These are phyloP conservation scores for Phyllosticta capitalensis DNA, from an alignment of 2,329 filamentous ascomycete genomes.

Conservation along the genomic window DNA sequence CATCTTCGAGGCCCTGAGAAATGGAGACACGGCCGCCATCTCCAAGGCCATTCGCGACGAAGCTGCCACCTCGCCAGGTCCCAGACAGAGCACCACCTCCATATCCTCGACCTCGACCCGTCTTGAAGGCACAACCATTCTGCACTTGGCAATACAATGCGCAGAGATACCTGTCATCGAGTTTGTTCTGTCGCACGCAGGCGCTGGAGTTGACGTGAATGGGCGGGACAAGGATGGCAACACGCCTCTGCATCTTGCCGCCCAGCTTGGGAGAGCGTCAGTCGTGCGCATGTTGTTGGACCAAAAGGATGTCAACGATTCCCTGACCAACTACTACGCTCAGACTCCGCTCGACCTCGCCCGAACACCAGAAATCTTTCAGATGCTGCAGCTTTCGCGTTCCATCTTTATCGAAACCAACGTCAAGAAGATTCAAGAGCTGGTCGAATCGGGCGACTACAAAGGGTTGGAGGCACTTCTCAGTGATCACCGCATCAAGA, in stretches of 20 bases:
- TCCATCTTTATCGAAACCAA: constrained; percentile 85
- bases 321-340: constrained; percentile 72
- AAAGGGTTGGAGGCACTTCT: constrained; percentile 68
- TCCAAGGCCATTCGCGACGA: constrained; percentile 72
- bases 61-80: constrained; percentile 27
- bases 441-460: constrained; percentile 66
- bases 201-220: constrained; percentile 68
- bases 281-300: constrained; percentile 79
- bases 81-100: constrained; percentile 44
- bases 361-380: constrained; percentile 88
- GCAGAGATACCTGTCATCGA: constrained; percentile 88
- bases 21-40: constrained; percentile 83
- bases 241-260: constrained; percentile 81
- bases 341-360: constrained; percentile 82
- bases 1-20: constrained; percentile 84
- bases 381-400: constrained; percentile 81
- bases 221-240: constrained; percentile 89
- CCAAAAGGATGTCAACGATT: constrained; percentile 77
- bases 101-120: constrained; percentile 26
- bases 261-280: constrained; percentile 66
- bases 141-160: constrained; percentile 92
- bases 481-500: constrained; percentile 77
- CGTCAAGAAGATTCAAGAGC: constrained; percentile 70
- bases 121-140: constrained; percentile 74
- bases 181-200: constrained; percentile 67